Evolutionary conservation across 1,284 basidiomycete species (phyloP).

Genomic region (Anthracocystis panici-leucophaei): DNA sequence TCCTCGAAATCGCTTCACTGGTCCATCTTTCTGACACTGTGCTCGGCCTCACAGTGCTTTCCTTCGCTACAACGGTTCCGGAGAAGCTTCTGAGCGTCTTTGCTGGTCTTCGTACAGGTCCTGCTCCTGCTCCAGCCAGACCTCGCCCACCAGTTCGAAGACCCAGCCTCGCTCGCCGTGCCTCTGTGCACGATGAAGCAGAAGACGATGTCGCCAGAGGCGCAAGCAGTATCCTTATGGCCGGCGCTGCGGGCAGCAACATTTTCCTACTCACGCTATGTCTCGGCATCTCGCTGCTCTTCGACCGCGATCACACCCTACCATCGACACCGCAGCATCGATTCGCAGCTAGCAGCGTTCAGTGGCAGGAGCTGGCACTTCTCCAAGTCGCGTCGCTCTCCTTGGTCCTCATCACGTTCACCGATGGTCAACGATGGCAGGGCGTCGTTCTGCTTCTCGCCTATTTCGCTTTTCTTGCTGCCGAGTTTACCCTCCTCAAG

Average conservation of each 20-base stretch:
- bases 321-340: slow-evolving; percentile 4
- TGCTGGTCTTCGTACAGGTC: slow-evolving; percentile 41
- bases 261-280: slow-evolving; percentile 68
- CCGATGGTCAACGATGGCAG: slow-evolving; percentile 47
- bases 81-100: slow-evolving; percentile 67
- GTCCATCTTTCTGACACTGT: slow-evolving; percentile 61
- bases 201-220: slow-evolving; percentile 46
- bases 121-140: background rate
- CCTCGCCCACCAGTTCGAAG: slow-evolving; percentile 16
- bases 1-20: slow-evolving; percentile 56
- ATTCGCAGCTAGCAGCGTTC: slow-evolving; percentile 32
- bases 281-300: slow-evolving; percentile 64
- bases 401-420: slow-evolving; percentile 49
- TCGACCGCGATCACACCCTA: slow-evolving; percentile 13
- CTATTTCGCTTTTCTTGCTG: slow-evolving; percentile 51
- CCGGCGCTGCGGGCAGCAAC: slow-evolving; percentile 68
- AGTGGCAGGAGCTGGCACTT: slow-evolving; percentile 39
- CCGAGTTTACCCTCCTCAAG: slow-evolving; percentile 46
- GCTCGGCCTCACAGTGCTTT: slow-evolving; percentile 64
- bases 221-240: slow-evolving; percentile 65
- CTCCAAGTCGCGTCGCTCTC: slow-evolving; percentile 39
- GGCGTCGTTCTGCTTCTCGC: slow-evolving; percentile 43
- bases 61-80: slow-evolving; percentile 67
- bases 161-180: slow-evolving; percentile 30
- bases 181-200: slow-evolving; percentile 28